Base-by-base conservation (phyloP, 2,329 filamentous ascomycete genomes). In the Coccinonectria pachysandricola region DNA sequence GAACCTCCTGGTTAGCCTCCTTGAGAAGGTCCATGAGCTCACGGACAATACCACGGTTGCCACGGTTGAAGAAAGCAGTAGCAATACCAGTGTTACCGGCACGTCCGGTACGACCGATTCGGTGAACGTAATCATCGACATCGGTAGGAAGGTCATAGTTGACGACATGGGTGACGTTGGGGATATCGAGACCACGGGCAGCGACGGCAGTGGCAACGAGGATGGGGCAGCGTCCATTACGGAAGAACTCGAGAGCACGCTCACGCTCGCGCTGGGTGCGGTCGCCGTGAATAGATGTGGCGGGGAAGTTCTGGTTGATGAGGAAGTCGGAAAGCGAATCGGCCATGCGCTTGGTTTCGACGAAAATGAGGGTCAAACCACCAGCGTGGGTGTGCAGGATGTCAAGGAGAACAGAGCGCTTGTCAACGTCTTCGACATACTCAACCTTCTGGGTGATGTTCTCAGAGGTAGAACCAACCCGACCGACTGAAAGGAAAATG, bases 71-170 rank as follows among this genome's bases (percentile, higher is more conserved):
- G 73, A 98, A 98, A 31, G 91, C 91, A 46, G 91, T 98, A 5
- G 91, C 84, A 44, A 94, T 79, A 79, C 91, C 91, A 49, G 88
- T 96, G 71, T 98, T 98, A 59, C 91, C 91, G 42, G 91, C 91
- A 85, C 91, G 91, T 54, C 91, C 91, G 41, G 91, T 98, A 88
- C 91, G 91, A 79, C 91, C 91, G 51, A 98, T 98, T 58, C 91
- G 84, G 63, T 98, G 91, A 32, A 98, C 91, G 47, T 98, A 98
- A 61, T 96, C 91, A 50, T 96, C 91, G 49, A 96, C 93, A 52
- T 96, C 91, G 30, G 87, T 95, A 25, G 91, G 91, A n/a, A 98
- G 73, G 58, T 98, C 91, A 59, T 98, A 98, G 70, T 98, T 98
- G 71, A 98, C 77, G 24, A 98, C 91, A 62, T 98, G 91, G 21